Percentiles rank a stretch among this genome's conserved stretches.
Conservation (phyloP, 768 basidiomycete species). For the Kondoa subrosea region DNA sequence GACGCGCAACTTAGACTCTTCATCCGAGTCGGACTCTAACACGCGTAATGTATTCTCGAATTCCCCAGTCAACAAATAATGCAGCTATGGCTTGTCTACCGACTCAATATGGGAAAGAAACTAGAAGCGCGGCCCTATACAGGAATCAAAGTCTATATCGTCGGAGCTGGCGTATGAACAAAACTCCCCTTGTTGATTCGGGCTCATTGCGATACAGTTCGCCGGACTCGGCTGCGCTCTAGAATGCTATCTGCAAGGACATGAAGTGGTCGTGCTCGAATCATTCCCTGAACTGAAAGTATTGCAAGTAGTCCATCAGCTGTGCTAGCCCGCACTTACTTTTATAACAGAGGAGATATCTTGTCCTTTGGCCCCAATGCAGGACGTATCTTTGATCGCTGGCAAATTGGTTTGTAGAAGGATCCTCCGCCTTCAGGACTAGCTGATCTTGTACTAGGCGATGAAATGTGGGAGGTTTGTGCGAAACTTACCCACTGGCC, state of each 20-base stretch:
- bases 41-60: too few species aligned
- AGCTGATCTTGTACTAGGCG: not conserved
- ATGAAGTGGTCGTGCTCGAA: not conserved
- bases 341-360: too few species aligned
- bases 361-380: not conserved
- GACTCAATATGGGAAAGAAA: not conserved
- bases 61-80: too few species aligned
- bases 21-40: too few species aligned
- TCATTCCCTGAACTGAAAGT: not conserved
- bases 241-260: not conserved
- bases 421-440: too few species aligned
- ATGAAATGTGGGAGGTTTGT: not conserved
- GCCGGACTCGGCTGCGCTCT: not conserved
- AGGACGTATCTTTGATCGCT: not conserved
- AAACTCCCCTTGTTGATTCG: too few species aligned
- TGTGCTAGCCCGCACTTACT: too few species aligned
- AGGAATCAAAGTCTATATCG: conserved; percentile 6
- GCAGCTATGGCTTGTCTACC: too few species aligned
- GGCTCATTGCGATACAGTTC: too few species aligned
- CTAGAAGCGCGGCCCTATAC: not conserved
- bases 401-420: not conserved
- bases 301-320: too few species aligned
- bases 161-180: not conserved
- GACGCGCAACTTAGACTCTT: too few species aligned
- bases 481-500: not conserved